Evolutionary conservation across 2,329 filamentous ascomycete species (phyloP), one percentile per base, ranked within the genome.

Genomic region (Basipetospora chlamydospora): DNA sequence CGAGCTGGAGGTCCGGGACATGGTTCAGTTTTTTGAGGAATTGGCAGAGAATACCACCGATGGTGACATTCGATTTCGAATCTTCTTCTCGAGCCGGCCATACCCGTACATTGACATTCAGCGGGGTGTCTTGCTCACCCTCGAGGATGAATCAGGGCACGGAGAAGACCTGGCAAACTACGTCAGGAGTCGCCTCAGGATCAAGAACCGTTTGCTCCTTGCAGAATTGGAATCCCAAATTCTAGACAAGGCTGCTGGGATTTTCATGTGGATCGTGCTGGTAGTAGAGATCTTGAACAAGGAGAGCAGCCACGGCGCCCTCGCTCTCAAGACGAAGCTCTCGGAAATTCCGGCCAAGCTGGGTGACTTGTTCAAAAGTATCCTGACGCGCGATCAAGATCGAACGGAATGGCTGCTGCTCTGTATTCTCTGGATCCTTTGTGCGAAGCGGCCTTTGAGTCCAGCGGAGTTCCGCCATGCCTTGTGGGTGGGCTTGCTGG

Each of bases 401-500:
- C 55, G 69, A 5, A 49, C 51, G 32, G 49, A 62, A 0, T 49
- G 57, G 0, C 42, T 74, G 0, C 38, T 58, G 0, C 42, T 68
- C 0, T 71, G 61, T 21, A 41, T 77, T 1, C 58, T 66, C 15
- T 76, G 64, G 64, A 53, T 77, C 0, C 51, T 77, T 0, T 74
- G 60, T 17, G 56, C 71, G 0, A 52, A 47, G 6, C 42, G 50
- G 0, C 64, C 69, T 0, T 39, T 75, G 0, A 51, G 30, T 0
- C 59, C 51, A 0, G 43, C 56, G 1, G 59, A 74, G 41, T 53
- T 70, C 0, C 69, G 66, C 41, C 58, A 54, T 49, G 59, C 61
- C 33, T 40, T 66, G 9, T 37, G 53, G 30, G 43, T 52, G 21
- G 53, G 52, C n/a, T n/a, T n/a, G 3, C 8, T 42, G 9, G 6